Base-by-base conservation (phyloP, 2,329 filamentous ascomycete genomes). In the Nemania sp. region DNA sequence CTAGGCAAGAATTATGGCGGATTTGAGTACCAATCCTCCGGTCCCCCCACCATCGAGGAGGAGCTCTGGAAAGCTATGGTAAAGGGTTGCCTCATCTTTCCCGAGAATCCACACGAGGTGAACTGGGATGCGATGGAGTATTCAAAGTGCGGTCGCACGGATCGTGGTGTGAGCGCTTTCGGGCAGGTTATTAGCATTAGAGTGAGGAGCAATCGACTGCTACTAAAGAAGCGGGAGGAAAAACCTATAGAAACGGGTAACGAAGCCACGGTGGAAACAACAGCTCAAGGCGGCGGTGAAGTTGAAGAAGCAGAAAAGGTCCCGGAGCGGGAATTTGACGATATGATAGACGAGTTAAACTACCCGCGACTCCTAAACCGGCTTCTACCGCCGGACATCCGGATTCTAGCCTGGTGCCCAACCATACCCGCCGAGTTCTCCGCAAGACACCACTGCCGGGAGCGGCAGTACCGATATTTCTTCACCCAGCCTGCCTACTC, bases 381-480 rank as follows among this genome's bases (percentile, higher is more conserved):
- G 66, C 87, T 98, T 18, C 88, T 99, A 1, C 96, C 96, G 4
- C 88, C 91, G 26, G 94, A 97, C 78, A 98, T 99, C 75, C 89
- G 93, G 68, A 85, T 97, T 66, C 86, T 98, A 41, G 96, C 96
- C 2, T 99, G 96, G 96, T 97, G 94, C 77, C 93, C 95, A 0
- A 85, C 88, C 32, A 93, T 92, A 18, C 93, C 94, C 0, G 81
- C 87, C 8, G 88, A 88, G 69, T 99, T 99, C 80, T 94, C 93
- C 38, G 96, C 96, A 4, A 90, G 96, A 47, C 98, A 98, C 85
- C 94, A 92, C 62, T 99, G 96, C 81, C 89, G 91, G 69, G 94
- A 98, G 81, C 88, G 96, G 24, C 91, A 92, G 72, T 99, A 99
- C 82, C 90, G 93, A 66, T 99, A 99, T 81, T 98, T 97, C 84